Conservation (phyloP, 1,284 basidiomycete species). For the Filobasidium uniguttulatum region DNA sequence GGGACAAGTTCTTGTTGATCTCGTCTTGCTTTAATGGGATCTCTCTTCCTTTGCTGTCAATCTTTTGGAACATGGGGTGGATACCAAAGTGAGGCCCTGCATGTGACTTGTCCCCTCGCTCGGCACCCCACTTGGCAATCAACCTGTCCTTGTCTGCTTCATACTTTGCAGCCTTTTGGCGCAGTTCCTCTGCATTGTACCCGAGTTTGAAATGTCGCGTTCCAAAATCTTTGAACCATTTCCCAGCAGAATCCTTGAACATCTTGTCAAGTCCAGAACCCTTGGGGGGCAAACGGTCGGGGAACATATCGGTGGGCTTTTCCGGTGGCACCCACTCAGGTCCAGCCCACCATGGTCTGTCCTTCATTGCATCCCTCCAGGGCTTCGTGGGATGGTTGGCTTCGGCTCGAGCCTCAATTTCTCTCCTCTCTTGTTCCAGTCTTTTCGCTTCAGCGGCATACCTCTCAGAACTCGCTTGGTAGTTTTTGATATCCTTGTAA, state of each 20-base stretch:
- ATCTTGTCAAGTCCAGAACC: neutral
- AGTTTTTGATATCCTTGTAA: neutral
- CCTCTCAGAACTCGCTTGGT: conserved; percentile 4
- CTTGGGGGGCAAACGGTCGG: neutral
- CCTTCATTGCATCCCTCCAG: conserved; percentile 8
- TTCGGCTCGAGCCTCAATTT: conserved; percentile 8
- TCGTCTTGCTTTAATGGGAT: neutral
- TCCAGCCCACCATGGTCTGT: conserved; percentile 14
- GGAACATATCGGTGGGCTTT: neutral
- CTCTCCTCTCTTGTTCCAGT: conserved; percentile 5
- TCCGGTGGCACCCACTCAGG: conserved; percentile 1
- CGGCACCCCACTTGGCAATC: conserved; percentile 5
- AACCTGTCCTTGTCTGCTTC: conserved; percentile 7
- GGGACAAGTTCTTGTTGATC: neutral
- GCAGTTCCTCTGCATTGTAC: conserved; percentile 23
- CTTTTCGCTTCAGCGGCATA: conserved; percentile 3
- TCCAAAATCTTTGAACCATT: neutral
- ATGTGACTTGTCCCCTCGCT: neutral
- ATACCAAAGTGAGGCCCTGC: conserved; percentile 6
- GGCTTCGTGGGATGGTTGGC: conserved; percentile 1
- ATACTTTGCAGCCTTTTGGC: conserved; percentile 18
- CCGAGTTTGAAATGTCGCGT: conserved; percentile 13
- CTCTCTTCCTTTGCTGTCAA: neutral
- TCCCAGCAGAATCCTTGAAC: neutral
- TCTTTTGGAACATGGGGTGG: neutral